Evolutionary conservation across 331 rosid species (phyloP).

Genomic region (Quercus lobata): DNA sequence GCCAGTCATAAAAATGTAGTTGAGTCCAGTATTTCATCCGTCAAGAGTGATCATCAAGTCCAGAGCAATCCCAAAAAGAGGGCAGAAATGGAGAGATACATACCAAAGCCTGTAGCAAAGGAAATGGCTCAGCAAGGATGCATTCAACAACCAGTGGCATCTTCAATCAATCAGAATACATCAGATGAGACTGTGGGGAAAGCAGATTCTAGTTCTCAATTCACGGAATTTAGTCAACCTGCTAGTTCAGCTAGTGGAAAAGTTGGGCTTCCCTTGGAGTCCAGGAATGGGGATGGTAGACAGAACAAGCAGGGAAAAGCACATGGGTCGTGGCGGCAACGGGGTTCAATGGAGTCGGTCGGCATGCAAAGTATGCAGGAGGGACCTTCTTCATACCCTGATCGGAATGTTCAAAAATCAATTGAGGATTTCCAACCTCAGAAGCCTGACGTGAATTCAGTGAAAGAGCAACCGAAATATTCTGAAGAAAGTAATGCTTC

Average conservation of each 20-base stretch:
- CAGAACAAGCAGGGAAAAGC: conserved; percentile 67
- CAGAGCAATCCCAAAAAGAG: conserved; percentile 69
- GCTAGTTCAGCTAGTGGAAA: conserved; percentile 36
- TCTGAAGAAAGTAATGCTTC: conserved; percentile 39
- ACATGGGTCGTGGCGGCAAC: conserved; percentile 69
- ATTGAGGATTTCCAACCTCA: conserved; percentile 34
- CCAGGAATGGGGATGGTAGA: conserved; percentile 51
- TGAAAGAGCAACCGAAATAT: conserved; percentile 43
- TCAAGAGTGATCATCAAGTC: conserved; percentile 57
- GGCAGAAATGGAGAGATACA: conserved; percentile 92
- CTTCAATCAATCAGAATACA: conserved; percentile 35
- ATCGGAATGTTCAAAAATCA: conserved; percentile 31
- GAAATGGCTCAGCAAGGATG: conserved; percentile 93
- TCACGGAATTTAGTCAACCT: conserved; percentile 31
- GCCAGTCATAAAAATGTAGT: conserved; percentile 35
- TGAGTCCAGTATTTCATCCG: conserved; percentile 39
- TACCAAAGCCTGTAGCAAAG: conserved; percentile 96
- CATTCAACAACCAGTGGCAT: conserved; percentile 36
- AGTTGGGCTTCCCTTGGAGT: conserved; percentile 42
- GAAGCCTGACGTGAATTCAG: conserved; percentile 29
- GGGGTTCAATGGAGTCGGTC: conserved; percentile 44
- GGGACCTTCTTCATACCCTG: conserved; percentile 34
- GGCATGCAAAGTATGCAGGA: conserved; percentile 40
- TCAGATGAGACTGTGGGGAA: conserved; percentile 34
- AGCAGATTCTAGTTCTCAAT: conserved; percentile 46